Conservation (phyloP, 768 basidiomycete genomes). For the Hysterangium stoloniferum region DNA sequence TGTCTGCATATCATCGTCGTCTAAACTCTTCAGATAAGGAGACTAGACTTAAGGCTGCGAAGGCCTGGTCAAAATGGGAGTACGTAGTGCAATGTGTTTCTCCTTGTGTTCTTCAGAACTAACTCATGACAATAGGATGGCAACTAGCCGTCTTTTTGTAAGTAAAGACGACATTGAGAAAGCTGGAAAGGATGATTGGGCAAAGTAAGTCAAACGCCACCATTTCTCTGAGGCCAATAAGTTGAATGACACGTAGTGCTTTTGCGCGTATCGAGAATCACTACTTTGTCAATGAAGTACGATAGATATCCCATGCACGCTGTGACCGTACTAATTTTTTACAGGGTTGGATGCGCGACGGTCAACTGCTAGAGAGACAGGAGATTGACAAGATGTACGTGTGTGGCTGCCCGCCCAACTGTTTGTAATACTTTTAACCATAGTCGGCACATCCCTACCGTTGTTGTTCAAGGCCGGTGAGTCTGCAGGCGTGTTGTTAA, state of each 20-base stretch:
- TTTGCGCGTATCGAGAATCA: constrained; percentile 89
- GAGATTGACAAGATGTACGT: constrained; percentile 82
- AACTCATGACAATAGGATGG: constrained; percentile 55
- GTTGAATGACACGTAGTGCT: constrained; percentile 39
- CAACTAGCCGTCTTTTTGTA: constrained; percentile 65
- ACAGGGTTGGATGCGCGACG: constrained; percentile 81
- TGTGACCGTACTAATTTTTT: constrained; percentile 5
- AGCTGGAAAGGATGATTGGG: constrained; percentile 66
- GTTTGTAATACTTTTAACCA: constrained; percentile 10
- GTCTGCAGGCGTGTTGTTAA: neutral
- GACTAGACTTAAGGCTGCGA: constrained; percentile 60
- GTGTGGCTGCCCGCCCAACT: neutral
- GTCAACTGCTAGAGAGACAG: constrained; percentile 77
- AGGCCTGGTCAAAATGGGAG: constrained; percentile 91
- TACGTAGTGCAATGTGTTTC: constrained; percentile 41
- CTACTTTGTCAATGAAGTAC: constrained; percentile 76
- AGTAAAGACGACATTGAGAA: constrained; percentile 60
- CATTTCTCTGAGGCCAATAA: constrained; percentile 4
- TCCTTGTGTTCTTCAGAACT: neutral
- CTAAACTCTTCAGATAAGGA: constrained; percentile 66
- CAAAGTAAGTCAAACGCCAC: constrained; percentile 43
- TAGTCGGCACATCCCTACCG: constrained; percentile 81
- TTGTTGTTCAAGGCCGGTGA: constrained; percentile 69
- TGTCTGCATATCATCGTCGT: constrained; percentile 76
- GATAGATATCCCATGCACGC: constrained; percentile 14